Base-by-base conservation (phyloP, 2,329 filamentous ascomycete species). In the Aspergillus flavus region DNA sequence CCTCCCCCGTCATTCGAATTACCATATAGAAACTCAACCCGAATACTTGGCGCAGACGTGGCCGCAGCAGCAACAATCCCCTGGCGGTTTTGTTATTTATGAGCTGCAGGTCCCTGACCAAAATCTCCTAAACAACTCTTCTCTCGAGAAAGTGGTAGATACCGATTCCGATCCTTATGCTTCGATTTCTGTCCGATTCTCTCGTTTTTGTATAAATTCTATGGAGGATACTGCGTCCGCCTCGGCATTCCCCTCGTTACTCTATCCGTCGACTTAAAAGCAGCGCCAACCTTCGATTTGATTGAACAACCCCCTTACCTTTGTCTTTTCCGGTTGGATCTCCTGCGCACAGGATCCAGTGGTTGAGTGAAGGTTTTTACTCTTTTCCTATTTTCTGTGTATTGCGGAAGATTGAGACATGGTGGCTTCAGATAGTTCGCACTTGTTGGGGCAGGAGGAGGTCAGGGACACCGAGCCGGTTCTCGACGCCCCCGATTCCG, bases 401-500 rank as follows among this genome's bases (percentile, higher is more conserved):
- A 19, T 34, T 32, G 60, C 59, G 28, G 53, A 55, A 58, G 43
- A 60, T 63, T 62, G 28, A 61, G 64, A 58, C 71, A 72, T 67
- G 68, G 74, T 77, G 75, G 74, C 75, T 76, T 72, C 71, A 58
- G 62, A 71, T 56, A 72, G 57, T 41, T 62, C 72, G 57, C 69
- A 73, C 61, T 64, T 71, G n/a, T 61, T 65, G 64, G 67, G 68
- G 53, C 56, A 64, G 54, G 61, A 68, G 68, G 71, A 70, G 58
- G 64, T 64, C 32, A 60, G 64, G 66, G 72, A 75, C 62, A 73
- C 76, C 68, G 76, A 78, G 68, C 71, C 72, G 64, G 73, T 70
- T 65, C 72, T 73, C 68, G 73, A 80, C 63, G 73, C 73, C 57
- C 63, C 76, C 59, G 75, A 76, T 58, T 78, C 77, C 64, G 77